phyloP scores from a whole-genome alignment of 2,329 filamentous ascomycete genomes.

The Fusarium cyanostomum region DNA sequence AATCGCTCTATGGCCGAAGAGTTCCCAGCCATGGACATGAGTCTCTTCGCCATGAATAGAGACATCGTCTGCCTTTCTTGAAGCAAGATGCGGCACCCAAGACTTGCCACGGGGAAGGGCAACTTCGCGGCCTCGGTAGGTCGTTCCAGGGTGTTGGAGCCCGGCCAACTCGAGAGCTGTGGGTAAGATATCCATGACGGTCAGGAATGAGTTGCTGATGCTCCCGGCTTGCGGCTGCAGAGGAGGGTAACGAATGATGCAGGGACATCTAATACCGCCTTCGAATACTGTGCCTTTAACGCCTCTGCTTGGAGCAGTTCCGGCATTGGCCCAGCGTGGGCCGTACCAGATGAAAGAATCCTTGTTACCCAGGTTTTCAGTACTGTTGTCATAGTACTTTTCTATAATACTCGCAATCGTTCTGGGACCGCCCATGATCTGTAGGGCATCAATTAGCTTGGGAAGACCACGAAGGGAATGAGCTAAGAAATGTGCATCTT shows the following conservation, averaged over 20 bases:
- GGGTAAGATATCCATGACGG: slow-evolving; percentile 60
- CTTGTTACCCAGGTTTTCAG: slow-evolving; percentile 65
- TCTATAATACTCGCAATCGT: neutral
- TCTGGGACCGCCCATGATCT: no score
- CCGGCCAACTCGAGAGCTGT: slow-evolving; percentile 58
- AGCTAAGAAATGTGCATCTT: no score
- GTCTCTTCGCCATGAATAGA: slow-evolving; percentile 44
- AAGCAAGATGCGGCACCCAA: slow-evolving; percentile 9
- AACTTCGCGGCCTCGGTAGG: slow-evolving; percentile 41
- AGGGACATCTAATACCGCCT: slow-evolving; percentile 23
- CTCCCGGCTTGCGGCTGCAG: slow-evolving; percentile 51
- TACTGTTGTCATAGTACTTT: slow-evolving; percentile 56
- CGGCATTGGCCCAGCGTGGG: slow-evolving; percentile 60
- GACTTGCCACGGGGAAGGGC: slow-evolving; percentile 13
- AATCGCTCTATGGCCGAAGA: slow-evolving; percentile 61
- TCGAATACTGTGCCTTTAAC: slow-evolving; percentile 47
- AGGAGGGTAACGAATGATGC: slow-evolving; percentile 43
- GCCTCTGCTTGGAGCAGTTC: slow-evolving; percentile 50
- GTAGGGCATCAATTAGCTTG: neutral
- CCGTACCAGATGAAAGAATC: slow-evolving; percentile 70
- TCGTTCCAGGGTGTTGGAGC: slow-evolving; percentile 49
- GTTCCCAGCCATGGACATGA: slow-evolving; percentile 65
- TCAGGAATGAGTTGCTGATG: slow-evolving; percentile 39
- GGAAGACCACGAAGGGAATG: no score
- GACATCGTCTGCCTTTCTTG: slow-evolving; percentile 5